Percentiles rank a stretch among this genome's conserved stretches.
Evolutionary conservation across 2,329 filamentous ascomycete genomes (phyloP).

Genomic region (Didymellaceae sp.): DNA sequence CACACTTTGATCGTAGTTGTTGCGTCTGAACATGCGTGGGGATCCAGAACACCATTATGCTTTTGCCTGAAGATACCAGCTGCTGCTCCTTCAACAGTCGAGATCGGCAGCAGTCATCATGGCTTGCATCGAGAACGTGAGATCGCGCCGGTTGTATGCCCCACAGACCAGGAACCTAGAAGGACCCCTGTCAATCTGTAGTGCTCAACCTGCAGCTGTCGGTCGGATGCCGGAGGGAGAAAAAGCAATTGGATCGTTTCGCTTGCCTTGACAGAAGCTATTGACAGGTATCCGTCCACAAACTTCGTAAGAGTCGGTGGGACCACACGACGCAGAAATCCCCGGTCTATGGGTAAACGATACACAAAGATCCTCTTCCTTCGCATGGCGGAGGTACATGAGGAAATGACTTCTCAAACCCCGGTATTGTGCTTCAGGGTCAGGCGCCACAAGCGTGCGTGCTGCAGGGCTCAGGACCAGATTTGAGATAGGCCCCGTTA

Average conservation of each 20-base stretch:
- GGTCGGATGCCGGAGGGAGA: constrained; percentile 1
- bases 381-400: constrained; percentile 15
- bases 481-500: constrained; percentile 8
- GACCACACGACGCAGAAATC: constrained; percentile 12
- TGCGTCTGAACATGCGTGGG: not conserved
- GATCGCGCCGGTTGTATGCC: constrained; percentile 5
- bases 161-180: constrained; percentile 3
- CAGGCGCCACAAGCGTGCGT: constrained; percentile 28
- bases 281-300: constrained; percentile 17
- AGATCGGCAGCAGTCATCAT: not conserved
- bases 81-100: not conserved
- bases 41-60: not conserved
- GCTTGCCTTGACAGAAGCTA: constrained; percentile 6
- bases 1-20: not conserved
- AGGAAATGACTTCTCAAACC: constrained; percentile 21
- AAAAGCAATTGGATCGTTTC: constrained; percentile 5
- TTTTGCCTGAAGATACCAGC: not conserved
- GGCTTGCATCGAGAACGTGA: constrained; percentile 1
- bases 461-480: constrained; percentile 14
- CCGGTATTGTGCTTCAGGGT: constrained; percentile 19
- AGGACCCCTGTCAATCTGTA: constrained; percentile 6
- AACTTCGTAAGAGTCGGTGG: constrained; percentile 3
- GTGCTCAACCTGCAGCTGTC: constrained; percentile 10
- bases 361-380: constrained; percentile 12
- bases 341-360: constrained; percentile 2